These are phyloP conservation scores for Telopea speciosissima DNA, from an alignment of 177 flowering plant species.

Conservation along the genomic window DNA sequence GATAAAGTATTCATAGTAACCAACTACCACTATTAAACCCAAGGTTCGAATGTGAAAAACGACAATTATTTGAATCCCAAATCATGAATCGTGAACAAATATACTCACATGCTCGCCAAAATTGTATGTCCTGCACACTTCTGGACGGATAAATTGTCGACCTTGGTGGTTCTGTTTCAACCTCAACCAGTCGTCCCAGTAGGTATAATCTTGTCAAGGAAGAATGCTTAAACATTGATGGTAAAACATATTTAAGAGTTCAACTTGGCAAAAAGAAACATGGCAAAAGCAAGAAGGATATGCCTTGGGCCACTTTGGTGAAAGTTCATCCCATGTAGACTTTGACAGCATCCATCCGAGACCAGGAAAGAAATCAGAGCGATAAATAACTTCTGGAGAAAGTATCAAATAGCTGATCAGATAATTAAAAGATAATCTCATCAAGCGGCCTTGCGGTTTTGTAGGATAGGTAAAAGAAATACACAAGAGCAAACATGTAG, in stretches of 20 bases:
- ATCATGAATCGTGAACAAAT: background rate
- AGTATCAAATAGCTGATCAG: conserved; percentile 14
- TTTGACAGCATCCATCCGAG: conserved; percentile 98
- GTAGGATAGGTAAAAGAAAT: background rate
- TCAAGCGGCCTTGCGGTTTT: background rate
- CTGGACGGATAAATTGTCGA: conserved; percentile 92
- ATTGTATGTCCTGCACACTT: conserved; percentile 96
- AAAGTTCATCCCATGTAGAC: conserved; percentile 86
- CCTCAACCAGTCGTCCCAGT: conserved; percentile 99
- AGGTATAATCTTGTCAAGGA: conserved; percentile 76
- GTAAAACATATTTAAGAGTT: background rate
- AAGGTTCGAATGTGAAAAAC: background rate
- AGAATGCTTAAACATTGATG: conserved; percentile 12
- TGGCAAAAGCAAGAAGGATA: conserved; percentile 54
- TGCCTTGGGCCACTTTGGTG: conserved; percentile 99
- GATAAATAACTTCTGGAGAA: conserved; percentile 77
- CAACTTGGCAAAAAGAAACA: conserved; percentile 2
- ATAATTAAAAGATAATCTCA: background rate
- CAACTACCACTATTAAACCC: background rate
- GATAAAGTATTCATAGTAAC: background rate
- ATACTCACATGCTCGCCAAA: conserved; percentile 94
- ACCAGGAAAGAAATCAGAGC: conserved; percentile 98
- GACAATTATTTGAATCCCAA: background rate
- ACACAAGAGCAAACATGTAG: background rate
- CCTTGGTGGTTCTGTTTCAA: conserved; percentile 80